These are phyloP conservation scores for Botrytis cinerea DNA, from an alignment of 2,329 filamentous ascomycete genomes.

Conservation along the genomic window DNA sequence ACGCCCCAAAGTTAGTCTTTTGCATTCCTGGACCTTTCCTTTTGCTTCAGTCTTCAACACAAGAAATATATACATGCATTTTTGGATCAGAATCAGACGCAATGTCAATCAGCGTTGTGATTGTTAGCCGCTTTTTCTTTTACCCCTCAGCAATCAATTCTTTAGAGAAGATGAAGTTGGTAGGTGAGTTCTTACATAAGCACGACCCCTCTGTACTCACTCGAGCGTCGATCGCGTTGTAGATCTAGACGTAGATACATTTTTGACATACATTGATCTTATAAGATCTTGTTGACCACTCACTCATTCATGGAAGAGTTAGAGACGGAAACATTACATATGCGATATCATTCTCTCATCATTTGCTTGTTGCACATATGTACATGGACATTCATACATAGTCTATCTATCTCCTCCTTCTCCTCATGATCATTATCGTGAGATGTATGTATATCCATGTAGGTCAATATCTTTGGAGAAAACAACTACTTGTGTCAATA, in stretches of 20 bases:
- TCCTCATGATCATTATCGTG: background rate
- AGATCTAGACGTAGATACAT: background rate
- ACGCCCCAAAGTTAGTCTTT: background rate
- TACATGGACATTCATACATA: background rate
- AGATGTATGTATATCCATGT: background rate
- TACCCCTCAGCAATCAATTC: background rate
- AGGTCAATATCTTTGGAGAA: background rate
- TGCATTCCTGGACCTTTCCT: accelerated
- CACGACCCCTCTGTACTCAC: background rate
- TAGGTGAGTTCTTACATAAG: background rate
- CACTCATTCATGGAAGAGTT: background rate
- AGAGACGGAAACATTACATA: background rate
- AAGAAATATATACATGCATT: no score
- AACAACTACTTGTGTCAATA: background rate
- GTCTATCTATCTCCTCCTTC: background rate
- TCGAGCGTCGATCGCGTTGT: background rate
- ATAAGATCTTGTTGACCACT: background rate
- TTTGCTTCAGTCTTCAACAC: background rate
- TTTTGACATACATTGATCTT: background rate
- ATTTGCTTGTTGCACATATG: background rate
- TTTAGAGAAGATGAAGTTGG: background rate
- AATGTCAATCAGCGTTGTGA: background rate
- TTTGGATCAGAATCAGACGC: background rate
- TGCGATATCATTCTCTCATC: background rate
- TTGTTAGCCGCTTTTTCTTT: background rate